A percentile compares a stretch with the other conserved stretches of the same genome.
phyloP scores from a whole-genome alignment of 495 filamentous ascomycete species.

The Pyronema domesticum region DNA sequence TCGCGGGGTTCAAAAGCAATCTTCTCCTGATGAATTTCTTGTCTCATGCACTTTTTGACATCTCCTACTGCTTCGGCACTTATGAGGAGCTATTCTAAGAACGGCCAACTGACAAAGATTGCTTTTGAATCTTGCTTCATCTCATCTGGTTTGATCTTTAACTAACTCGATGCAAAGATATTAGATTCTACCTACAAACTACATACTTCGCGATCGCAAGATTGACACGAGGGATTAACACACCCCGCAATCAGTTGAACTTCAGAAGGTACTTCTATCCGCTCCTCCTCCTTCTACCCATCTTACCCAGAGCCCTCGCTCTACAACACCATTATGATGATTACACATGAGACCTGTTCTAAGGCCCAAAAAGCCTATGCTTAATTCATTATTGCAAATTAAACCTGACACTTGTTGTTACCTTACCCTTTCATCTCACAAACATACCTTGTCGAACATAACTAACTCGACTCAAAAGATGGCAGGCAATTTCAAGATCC shows the following conservation, averaged over 20 bases:
- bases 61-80: not conserved
- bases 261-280: not conserved
- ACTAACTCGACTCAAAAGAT: not conserved
- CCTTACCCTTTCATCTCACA: not conserved
- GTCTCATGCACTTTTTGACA: not conserved
- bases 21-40: not conserved
- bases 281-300: not conserved
- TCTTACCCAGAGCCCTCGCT: no score
- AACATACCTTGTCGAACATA: not conserved
- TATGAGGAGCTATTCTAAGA: conserved; percentile 1
- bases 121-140: not conserved
- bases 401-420: not conserved
- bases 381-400: conserved; percentile 2
- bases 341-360: conserved; percentile 2
- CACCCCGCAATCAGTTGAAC: not conserved
- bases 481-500: conserved; percentile 44
- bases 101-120: conserved; percentile 5
- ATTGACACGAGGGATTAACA: not conserved
- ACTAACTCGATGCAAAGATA: not conserved
- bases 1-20: not conserved
- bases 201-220: not conserved
- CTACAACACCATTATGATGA: not conserved
- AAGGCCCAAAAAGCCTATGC: not conserved
- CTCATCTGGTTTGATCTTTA: not conserved
- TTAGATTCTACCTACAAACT: not conserved